phyloP scores from a whole-genome alignment of 441 rosid species.

The Adansonia gregorii region DNA sequence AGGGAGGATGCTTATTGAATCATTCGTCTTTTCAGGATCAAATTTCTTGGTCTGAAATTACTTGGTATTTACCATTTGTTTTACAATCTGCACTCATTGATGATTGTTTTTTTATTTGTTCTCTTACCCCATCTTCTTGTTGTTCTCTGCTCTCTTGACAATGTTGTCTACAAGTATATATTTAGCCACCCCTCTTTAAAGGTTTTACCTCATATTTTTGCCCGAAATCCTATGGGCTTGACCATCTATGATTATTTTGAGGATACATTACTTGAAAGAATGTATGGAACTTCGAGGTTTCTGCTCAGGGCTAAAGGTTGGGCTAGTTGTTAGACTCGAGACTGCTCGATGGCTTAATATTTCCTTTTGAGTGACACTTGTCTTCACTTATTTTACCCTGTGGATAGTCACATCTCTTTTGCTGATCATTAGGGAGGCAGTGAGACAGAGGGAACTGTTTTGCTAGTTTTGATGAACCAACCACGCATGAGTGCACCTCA shows the following conservation, averaged over 20 bases:
- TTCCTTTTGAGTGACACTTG: neutral
- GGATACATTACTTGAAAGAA: neutral
- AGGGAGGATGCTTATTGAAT: neutral
- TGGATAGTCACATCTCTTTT: neutral
- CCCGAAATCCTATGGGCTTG: neutral
- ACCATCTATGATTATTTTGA: neutral
- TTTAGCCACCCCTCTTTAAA: neutral
- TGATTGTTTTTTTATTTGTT: neutral
- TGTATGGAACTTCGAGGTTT: neutral
- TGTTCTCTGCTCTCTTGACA: neutral
- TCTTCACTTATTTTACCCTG: neutral
- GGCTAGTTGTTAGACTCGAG: neutral
- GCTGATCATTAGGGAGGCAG: neutral
- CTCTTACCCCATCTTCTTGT: neutral
- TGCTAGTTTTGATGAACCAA: conserved; percentile 7
- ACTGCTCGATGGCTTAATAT: neutral
- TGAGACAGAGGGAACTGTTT: neutral
- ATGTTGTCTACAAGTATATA: neutral
- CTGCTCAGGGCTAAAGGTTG: neutral
- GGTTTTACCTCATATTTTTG: neutral
- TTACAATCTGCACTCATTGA: neutral
- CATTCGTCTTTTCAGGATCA: neutral
- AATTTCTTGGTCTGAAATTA: neutral
- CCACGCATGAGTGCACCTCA: neutral
- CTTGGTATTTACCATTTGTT: neutral